Evolutionary conservation across 805 yeast species (phyloP), one percentile per base, ranked within the genome.

Genomic region (Barnettozyma sp.): DNA sequence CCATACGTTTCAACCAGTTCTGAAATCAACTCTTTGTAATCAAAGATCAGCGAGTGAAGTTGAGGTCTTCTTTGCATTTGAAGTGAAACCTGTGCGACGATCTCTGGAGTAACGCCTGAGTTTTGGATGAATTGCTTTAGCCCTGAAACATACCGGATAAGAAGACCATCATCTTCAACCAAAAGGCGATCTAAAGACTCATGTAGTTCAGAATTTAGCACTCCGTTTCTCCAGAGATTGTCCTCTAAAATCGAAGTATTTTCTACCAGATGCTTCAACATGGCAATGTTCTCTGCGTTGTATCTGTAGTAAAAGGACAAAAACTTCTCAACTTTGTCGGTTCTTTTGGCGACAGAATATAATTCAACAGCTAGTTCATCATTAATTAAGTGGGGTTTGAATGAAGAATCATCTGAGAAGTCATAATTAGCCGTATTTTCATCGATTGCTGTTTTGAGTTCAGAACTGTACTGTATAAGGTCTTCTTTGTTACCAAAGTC

Each of bases 331-430:
- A 56, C 24, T 13, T 50, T 45, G 1, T 37, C 34, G 23, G 45
- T 36, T 1, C 39, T 27, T 6, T 41, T 40, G 5, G 67, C 56
- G 10, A 42, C 36, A 4, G 47, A 37, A 43, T 59, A 71, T 7
- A 72, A 40, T 21, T 55, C 56, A 2, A 41, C 10, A 1, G 66
- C 44, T 17, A 65, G 61, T 2, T 59, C 59, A 6, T 55, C 49
- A 4, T 56, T 62, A 7, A 70, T 29, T 23, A 70, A 53, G 18
- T 45, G 49, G 2, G 44, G 19, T 25, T 49, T 45, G 41, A 61
- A 58, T 19, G 60, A 36, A 5, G 34, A 45, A 31, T 49, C 52
- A 36, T 56, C 52, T 7, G 41, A 41, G 27, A 52, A 63, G 11
- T 50, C 40, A 39, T 57, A 63, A 2, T 24, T 30, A 0, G 48